phyloP scores from a whole-genome alignment of 2,329 filamentous ascomycete genomes.

The Fusarium sp. region DNA sequence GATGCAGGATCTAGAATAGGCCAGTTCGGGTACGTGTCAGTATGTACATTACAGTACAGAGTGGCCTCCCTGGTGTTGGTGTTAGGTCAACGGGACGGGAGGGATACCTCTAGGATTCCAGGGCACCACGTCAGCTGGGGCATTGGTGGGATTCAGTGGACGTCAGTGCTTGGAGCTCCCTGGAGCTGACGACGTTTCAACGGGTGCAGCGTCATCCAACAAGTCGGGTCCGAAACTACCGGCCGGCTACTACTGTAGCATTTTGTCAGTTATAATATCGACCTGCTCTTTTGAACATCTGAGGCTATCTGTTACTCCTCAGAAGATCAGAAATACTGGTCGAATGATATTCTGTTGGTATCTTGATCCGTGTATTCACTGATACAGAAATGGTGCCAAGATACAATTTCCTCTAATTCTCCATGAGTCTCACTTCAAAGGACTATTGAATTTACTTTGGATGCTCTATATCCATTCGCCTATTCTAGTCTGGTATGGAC shows the following conservation, averaged over 20 bases:
- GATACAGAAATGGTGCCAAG: background rate
- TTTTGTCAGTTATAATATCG: background rate
- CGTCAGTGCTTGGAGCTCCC: constrained; percentile 29
- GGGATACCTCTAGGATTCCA: constrained; percentile 17
- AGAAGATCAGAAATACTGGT: background rate
- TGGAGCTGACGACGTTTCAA: constrained; percentile 33
- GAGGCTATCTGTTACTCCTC: background rate
- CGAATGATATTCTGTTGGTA: background rate
- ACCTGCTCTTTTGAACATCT: background rate
- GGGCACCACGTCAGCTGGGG: constrained; percentile 43
- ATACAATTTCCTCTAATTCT: background rate
- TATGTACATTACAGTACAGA: constrained; percentile 10
- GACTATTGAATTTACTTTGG: background rate
- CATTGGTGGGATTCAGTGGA: constrained; percentile 43
- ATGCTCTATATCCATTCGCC: background rate
- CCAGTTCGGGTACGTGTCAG: constrained; percentile 16
- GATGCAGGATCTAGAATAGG: constrained; percentile 26
- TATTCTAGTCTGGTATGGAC: background rate
- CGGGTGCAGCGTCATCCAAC: constrained; percentile 22
- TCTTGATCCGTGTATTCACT: background rate
- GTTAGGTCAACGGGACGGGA: constrained; percentile 1
- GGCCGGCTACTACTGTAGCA: constrained; percentile 20
- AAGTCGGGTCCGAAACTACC: constrained; percentile 23
- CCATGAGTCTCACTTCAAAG: background rate
- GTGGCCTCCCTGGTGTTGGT: constrained; percentile 36